phyloP scores from a whole-genome alignment of 139 green algal genomes.

The Tetraselmis striata region DNA sequence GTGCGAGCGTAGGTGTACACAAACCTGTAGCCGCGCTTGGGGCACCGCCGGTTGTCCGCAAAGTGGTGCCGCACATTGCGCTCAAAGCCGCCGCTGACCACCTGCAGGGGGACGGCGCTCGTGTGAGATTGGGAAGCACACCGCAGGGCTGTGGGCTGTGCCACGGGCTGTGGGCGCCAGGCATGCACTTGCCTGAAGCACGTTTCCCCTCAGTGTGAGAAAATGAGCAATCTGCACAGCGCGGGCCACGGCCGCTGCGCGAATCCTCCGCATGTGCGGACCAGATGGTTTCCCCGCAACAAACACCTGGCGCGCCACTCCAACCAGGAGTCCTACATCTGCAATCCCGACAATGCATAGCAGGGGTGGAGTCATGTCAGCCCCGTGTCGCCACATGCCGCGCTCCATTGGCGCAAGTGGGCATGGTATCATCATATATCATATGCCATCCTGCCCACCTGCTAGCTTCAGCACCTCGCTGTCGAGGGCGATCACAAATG shows the following conservation, averaged over 20 bases:
- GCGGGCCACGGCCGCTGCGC: background rate
- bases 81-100: background rate
- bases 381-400: no score
- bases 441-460: background rate
- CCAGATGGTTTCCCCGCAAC: background rate
- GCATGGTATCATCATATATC: background rate
- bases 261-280: background rate
- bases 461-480: background rate
- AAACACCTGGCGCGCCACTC: background rate
- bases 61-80: background rate
- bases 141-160: background rate
- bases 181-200: background rate
- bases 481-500: background rate
- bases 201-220: background rate
- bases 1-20: background rate
- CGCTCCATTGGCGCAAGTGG: no score
- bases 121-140: background rate
- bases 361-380: background rate
- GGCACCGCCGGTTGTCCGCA: background rate
- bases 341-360: background rate
- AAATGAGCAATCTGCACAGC: background rate
- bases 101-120: background rate
- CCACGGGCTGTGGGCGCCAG: background rate
- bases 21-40: background rate
- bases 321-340: background rate